phyloP scores from a whole-genome alignment of 2,329 filamentous ascomycete species.

The Dryadomyces quercus-mongolicae region DNA sequence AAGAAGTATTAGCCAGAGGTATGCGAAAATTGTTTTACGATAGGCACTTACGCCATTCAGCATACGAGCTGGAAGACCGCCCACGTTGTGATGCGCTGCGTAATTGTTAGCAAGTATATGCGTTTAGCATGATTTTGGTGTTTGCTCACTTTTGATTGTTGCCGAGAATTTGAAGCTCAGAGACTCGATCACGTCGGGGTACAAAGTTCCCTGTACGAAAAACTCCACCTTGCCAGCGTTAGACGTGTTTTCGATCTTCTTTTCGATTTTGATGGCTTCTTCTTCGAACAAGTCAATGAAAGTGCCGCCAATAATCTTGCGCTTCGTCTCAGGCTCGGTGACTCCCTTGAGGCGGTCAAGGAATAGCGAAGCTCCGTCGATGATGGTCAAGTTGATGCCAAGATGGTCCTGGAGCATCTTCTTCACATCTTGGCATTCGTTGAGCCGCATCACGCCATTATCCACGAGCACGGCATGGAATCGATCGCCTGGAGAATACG shows the following conservation, averaged over 20 bases:
- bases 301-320: conserved; percentile 73
- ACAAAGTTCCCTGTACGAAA: conserved; percentile 68
- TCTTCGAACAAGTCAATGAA: conserved; percentile 59
- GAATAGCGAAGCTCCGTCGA: conserved; percentile 69
- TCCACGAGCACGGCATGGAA: conserved; percentile 62
- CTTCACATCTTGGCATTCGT: conserved; percentile 75
- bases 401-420: conserved; percentile 66
- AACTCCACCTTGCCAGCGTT: conserved; percentile 68
- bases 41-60: not conserved
- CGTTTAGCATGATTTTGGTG: no score
- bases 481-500: conserved; percentile 33
- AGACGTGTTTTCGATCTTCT: conserved; percentile 51
- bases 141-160: conserved; percentile 21
- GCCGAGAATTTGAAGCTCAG: conserved; percentile 26
- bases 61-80: conserved; percentile 24
- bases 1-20: not conserved
- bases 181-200: conserved; percentile 28
- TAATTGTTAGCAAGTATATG: not conserved
- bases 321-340: conserved; percentile 56
- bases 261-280: conserved; percentile 58
- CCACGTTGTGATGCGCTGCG: conserved; percentile 29
- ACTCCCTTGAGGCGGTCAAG: conserved; percentile 65
- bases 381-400: conserved; percentile 80
- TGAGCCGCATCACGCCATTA: conserved; percentile 67
- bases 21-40: no score